Conservation (phyloP, 257 asterid species). For the Datura wrightii region DNA sequence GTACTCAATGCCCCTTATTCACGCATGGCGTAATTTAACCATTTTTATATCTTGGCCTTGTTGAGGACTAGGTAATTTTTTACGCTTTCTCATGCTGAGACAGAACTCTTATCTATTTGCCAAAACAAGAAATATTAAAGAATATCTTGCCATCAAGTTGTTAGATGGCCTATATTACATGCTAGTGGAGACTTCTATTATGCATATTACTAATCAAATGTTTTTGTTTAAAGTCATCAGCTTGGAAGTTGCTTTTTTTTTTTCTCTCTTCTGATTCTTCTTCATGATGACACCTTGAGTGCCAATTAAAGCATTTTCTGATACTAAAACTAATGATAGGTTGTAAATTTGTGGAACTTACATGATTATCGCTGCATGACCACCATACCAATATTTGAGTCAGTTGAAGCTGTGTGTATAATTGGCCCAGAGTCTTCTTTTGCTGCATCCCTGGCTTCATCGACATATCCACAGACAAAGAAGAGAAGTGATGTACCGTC, state of each 20-base stretch:
- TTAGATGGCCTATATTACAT: slow-evolving; percentile 27
- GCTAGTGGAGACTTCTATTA: neutral
- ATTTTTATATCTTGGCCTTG: neutral
- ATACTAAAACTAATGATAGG: slow-evolving; percentile 56
- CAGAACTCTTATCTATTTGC: neutral
- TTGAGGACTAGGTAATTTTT: neutral
- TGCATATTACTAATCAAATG: slow-evolving; percentile 1
- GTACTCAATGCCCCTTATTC: neutral
- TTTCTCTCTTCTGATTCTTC: neutral
- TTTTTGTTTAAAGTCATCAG: slow-evolving; percentile 11
- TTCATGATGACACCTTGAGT: neutral
- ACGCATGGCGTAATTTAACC: neutral
- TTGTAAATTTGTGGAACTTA: slow-evolving; percentile 87
- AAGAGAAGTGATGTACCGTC: slow-evolving; percentile 55
- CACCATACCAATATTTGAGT: slow-evolving; percentile 89
- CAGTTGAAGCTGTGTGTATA: slow-evolving; percentile 81
- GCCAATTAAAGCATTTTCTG: slow-evolving; percentile 33
- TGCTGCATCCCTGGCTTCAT: slow-evolving; percentile 53
- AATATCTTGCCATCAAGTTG: neutral
- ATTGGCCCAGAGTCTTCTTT: slow-evolving; percentile 66
- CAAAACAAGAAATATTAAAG: neutral
- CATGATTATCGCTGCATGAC: slow-evolving; percentile 70
- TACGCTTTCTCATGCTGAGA: neutral
- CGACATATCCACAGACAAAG: slow-evolving; percentile 53
- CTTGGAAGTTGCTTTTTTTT: neutral